Evolutionary conservation across 495 filamentous ascomycete genomes (phyloP).

Genomic region (Lasiosphaeria hispida): DNA sequence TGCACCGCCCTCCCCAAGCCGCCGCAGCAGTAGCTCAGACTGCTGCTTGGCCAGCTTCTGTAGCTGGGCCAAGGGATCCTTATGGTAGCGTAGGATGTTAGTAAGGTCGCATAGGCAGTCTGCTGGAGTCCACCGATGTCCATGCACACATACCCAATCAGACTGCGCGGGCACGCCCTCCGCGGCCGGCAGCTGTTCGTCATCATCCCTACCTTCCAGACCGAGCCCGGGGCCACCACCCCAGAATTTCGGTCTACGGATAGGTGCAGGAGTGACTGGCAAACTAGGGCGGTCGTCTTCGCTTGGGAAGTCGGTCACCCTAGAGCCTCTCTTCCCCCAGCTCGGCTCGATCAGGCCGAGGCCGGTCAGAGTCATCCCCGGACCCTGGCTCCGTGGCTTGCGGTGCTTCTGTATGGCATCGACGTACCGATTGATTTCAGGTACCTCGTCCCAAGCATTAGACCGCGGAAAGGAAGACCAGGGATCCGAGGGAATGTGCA

Average conservation of each 20-base stretch:
- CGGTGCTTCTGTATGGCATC: constrained; percentile 64
- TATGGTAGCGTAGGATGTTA: constrained; percentile 51
- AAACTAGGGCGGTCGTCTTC: constrained; percentile 80
- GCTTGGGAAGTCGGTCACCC: constrained; percentile 81
- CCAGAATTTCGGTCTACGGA: constrained; percentile 46
- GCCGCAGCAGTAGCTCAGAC: constrained; percentile 53
- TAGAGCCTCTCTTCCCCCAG: constrained; percentile 53
- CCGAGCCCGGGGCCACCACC: constrained; percentile 44
- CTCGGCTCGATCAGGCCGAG: constrained; percentile 15
- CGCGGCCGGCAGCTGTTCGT: constrained; percentile 63
- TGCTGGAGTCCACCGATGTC: constrained; percentile 46
- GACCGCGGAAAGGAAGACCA: constrained; percentile 62
- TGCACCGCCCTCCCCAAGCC: constrained; percentile 31
- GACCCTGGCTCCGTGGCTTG: constrained; percentile 57
- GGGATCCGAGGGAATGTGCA: constrained; percentile 48
- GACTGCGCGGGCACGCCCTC: constrained; percentile 79
- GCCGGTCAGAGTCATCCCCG: constrained; percentile 28
- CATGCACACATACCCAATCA: constrained; percentile 83
- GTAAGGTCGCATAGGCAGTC: constrained; percentile 60
- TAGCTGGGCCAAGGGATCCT: constrained; percentile 68
- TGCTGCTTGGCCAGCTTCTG: constrained; percentile 66
- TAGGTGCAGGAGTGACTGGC: constrained; percentile 85
- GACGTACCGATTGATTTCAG: constrained; percentile 78
- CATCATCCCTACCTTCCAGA: constrained; percentile 53
- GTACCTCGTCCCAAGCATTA: constrained; percentile 88